A percentile compares a stretch with the other conserved stretches of the same genome.
These are phyloP conservation scores for Saturnispora bothae DNA, from an alignment of 805 yeast species.

Conservation along the genomic window DNA sequence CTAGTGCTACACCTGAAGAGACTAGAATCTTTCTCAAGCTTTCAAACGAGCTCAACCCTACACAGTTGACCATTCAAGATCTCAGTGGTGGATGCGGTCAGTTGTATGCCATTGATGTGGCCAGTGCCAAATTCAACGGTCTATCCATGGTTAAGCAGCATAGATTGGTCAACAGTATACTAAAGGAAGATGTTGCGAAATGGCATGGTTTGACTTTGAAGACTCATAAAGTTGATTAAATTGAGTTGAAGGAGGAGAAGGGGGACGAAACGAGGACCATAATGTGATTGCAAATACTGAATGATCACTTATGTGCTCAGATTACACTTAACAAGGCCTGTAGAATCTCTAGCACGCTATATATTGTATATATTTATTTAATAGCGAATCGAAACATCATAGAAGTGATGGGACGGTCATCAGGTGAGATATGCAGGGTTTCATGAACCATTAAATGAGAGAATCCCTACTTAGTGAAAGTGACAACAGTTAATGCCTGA, in stretches of 20 bases:
- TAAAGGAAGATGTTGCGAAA: conserved; percentile 73
- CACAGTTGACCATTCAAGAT: conserved; percentile 57
- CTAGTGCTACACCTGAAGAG: conserved; percentile 33
- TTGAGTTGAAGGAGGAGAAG: not conserved
- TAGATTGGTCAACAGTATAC: conserved; percentile 68
- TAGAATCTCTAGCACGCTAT: no score
- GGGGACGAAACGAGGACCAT: no score
- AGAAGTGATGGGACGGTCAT: no score
- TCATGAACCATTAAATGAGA: no score
- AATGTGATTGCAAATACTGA: no score
- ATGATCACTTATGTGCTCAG: no score
- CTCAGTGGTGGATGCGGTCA: conserved; percentile 97
- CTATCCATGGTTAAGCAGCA: conserved; percentile 84
- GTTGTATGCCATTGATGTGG: conserved; percentile 68
- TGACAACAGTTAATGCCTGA: no score
- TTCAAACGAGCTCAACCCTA: conserved; percentile 47
- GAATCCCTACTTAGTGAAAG: no score
- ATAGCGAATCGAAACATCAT: not conserved
- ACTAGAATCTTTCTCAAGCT: conserved; percentile 48
- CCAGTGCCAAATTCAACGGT: conserved; percentile 38
- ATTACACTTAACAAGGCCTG: no score
- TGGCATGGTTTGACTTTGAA: conserved; percentile 94
- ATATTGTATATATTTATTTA: no score
- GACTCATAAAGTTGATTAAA: conserved; percentile 54
- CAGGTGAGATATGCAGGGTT: no score